These are phyloP conservation scores for Sambucus nigra DNA, from an alignment of 129 eudicot genomes.

Conservation along the genomic window DNA sequence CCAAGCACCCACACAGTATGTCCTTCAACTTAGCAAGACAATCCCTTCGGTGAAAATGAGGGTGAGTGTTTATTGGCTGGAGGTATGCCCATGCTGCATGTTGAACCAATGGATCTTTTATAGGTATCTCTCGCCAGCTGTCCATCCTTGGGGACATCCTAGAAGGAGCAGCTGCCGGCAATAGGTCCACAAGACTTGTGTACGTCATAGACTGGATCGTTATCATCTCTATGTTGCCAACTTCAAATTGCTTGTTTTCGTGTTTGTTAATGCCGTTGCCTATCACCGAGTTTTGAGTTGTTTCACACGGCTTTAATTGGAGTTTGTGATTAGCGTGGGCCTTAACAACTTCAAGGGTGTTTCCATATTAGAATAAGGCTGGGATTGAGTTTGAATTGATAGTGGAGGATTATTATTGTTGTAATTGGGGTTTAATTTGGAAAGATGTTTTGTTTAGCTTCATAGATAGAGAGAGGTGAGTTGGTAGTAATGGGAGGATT, in stretches of 20 bases:
- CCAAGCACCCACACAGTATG: conserved; percentile 25
- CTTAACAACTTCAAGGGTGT: not conserved
- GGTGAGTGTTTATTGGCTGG: conserved; percentile 33
- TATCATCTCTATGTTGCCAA: conserved; percentile 41
- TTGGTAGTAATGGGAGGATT: not conserved
- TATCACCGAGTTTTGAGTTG: too few species aligned
- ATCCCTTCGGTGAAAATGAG: not conserved
- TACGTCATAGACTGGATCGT: conserved; percentile 24
- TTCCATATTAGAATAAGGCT: not conserved
- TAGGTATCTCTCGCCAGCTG: conserved; percentile 59
- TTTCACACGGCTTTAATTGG: too few species aligned
- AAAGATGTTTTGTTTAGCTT: too few species aligned
- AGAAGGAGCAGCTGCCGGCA: conserved; percentile 29
- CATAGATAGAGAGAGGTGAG: not conserved
- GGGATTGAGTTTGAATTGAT: not conserved
- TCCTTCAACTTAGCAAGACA: conserved; percentile 25
- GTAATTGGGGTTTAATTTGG: too few species aligned
- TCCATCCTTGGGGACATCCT: conserved; percentile 14
- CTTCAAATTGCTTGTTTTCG: not conserved
- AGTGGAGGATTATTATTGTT: too few species aligned
- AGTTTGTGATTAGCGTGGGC: not conserved
- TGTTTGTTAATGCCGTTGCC: too few species aligned
- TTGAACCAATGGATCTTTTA: conserved; percentile 48
- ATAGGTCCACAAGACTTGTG: conserved; percentile 47
- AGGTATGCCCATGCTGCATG: conserved; percentile 77